These are phyloP conservation scores for Yarrowia galli DNA, from an alignment of 1,139 yeast genomes.

Conservation along the genomic window DNA sequence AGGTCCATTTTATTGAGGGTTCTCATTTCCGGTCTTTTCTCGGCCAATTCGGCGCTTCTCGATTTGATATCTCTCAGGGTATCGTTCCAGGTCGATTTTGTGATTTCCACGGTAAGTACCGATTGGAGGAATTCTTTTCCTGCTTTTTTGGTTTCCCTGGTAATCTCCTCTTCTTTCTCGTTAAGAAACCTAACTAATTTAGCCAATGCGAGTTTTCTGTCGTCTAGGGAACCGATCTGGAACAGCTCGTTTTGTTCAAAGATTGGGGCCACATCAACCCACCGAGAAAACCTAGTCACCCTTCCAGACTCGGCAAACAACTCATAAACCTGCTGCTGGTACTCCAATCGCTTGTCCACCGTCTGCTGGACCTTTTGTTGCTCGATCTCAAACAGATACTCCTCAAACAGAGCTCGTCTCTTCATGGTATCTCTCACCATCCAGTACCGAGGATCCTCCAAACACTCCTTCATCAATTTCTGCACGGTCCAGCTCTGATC, in stretches of 20 bases:
- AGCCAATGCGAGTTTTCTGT: slow-evolving; percentile 25
- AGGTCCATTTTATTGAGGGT: slow-evolving; percentile 66
- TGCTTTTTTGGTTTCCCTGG: slow-evolving; percentile 40
- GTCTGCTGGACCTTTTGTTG: slow-evolving; percentile 56
- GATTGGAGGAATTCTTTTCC: slow-evolving; percentile 20
- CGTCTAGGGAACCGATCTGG: slow-evolving; percentile 42
- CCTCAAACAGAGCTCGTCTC: slow-evolving; percentile 70
- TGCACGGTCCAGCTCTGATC: slow-evolving; percentile 82
- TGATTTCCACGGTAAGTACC: slow-evolving; percentile 50
- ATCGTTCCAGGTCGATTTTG: slow-evolving; percentile 55
- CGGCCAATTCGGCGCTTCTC: slow-evolving; percentile 58
- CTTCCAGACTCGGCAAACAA: slow-evolving; percentile 52
- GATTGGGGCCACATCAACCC: slow-evolving; percentile 63
- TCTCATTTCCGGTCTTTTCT: slow-evolving; percentile 65
- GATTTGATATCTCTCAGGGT: slow-evolving; percentile 53
- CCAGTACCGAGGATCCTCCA: slow-evolving; percentile 75
- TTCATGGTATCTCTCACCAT: slow-evolving; percentile 64
- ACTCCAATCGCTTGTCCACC: slow-evolving; percentile 61
- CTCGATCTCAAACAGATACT: slow-evolving; percentile 62
- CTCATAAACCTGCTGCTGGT: slow-evolving; percentile 60
- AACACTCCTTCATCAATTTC: slow-evolving; percentile 65
- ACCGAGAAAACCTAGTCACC: slow-evolving; percentile 66
- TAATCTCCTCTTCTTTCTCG: slow-evolving; percentile 55
- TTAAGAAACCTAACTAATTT: slow-evolving; percentile 6
- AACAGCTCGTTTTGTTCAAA: slow-evolving; percentile 72